These are phyloP conservation scores for Pichia sp. DNA, from an alignment of 1,139 yeast species.

Conservation along the genomic window DNA sequence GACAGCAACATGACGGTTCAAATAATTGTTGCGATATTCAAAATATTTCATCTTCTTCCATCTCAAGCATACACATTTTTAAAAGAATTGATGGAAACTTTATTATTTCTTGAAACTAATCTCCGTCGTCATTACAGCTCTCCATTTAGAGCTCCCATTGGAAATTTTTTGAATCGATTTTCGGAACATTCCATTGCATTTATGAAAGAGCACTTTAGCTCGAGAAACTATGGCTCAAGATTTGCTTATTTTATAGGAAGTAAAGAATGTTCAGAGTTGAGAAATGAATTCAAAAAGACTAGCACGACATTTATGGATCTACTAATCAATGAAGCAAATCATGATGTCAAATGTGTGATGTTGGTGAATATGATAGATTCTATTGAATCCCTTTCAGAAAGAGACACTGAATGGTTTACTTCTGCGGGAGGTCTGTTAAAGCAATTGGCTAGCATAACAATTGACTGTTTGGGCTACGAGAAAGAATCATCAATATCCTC, in stretches of 20 bases:
- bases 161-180: conserved; percentile 81
- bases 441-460: conserved; percentile 38
- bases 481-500: conserved; percentile 48
- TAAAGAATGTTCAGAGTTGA: conserved; percentile 54
- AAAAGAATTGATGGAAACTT: conserved; percentile 76
- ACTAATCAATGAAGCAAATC: conserved; percentile 43
- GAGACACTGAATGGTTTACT: conserved; percentile 61
- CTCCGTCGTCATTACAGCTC: conserved; percentile 82
- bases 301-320: conserved; percentile 38
- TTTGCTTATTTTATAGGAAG: conserved; percentile 60
- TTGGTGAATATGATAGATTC: conserved; percentile 71
- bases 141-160: conserved; percentile 89
- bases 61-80: conserved; percentile 88
- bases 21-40: conserved; percentile 84
- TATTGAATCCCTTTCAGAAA: conserved; percentile 47
- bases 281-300: conserved; percentile 51
- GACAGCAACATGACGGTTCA: conserved; percentile 78
- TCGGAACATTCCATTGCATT: conserved; percentile 70
- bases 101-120: conserved; percentile 74
- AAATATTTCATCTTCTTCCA: conserved; percentile 88
- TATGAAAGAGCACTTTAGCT: conserved; percentile 62
- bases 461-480: conserved; percentile 42
- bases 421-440: conserved; percentile 45
- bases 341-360: conserved; percentile 55
- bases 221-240: conserved; percentile 64